These are phyloP conservation scores for Ceratocystis papillata DNA, from an alignment of 2,329 filamentous ascomycete species.

Conservation along the genomic window DNA sequence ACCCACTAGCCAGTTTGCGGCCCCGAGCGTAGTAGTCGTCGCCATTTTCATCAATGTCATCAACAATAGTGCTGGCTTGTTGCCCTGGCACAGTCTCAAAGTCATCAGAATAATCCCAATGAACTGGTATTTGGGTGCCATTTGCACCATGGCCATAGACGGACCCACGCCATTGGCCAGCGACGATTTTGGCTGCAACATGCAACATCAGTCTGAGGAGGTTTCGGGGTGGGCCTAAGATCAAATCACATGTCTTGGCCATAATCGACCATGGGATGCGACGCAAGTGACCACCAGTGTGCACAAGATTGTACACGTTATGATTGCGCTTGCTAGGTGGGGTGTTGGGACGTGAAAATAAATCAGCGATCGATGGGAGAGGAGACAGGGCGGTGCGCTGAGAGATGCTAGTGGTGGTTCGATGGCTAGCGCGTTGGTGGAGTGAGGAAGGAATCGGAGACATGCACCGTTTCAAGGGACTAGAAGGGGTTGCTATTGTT, in stretches of 20 bases:
- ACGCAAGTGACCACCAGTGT: slow-evolving; percentile 36
- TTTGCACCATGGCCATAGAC: slow-evolving; percentile 44
- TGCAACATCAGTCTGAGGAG: slow-evolving; percentile 69
- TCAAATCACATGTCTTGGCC: slow-evolving; percentile 63
- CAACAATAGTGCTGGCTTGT: slow-evolving; percentile 2
- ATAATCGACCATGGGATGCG: slow-evolving; percentile 55
- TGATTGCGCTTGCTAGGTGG: slow-evolving; percentile 1
- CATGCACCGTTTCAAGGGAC: slow-evolving; percentile 11
- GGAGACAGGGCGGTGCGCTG: slow-evolving; percentile 52
- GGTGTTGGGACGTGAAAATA: slow-evolving; percentile 42
- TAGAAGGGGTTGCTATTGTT: background rate
- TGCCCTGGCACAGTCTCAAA: slow-evolving; percentile 31
- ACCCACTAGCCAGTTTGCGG: slow-evolving; percentile 21
- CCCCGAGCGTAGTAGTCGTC: slow-evolving; percentile 23
- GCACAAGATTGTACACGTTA: slow-evolving; percentile 25
- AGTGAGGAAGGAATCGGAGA: slow-evolving; percentile 32
- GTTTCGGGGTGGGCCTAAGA: slow-evolving; percentile 70
- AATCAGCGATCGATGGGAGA: slow-evolving; percentile 55
- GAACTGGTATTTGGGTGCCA: slow-evolving; percentile 45
- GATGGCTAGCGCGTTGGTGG: slow-evolving; percentile 34
- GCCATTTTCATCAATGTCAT: slow-evolving; percentile 22
- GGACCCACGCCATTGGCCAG: slow-evolving; percentile 51
- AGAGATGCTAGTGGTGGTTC: slow-evolving; percentile 45
- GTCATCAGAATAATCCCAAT: slow-evolving; percentile 53
- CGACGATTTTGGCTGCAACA: slow-evolving; percentile 65